Base-by-base conservation (phyloP, 1,139 yeast species). In the Debaryomyces sp. region DNA sequence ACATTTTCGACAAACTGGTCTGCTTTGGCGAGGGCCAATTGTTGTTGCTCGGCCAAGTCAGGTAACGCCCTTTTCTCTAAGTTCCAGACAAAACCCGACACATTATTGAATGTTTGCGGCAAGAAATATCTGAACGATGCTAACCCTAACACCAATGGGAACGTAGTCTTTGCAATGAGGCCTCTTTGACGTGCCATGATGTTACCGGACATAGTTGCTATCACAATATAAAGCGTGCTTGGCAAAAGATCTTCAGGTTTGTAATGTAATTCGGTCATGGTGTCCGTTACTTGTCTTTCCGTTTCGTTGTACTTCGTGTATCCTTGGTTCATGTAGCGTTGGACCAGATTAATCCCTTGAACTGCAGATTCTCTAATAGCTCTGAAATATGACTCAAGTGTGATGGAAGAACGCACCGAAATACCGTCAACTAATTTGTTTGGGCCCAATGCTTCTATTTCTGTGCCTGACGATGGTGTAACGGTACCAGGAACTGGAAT, bases 151-250 rank as follows among this genome's bases (percentile, higher is more conserved):
- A 77, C 68, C 3, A 87, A 51, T 2, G 98, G 98, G 10, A 84
- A 75, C 0, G 81, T 54, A 4, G 79, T 70, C 59, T 86, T 84
- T 13, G 89, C 65, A 4, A 86, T 47, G 12, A 87, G 51, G 43
- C 84, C 81, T 52, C 89, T 79, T 59, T 85, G 85, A 62, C 96
- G 89, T 3, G 96, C 83, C 45, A 88, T 64, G 44, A 94, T 84
- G 26, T 89, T 81, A 46, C 97, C 98, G 4, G 95, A 74, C 58
- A 92, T 78, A 2, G 85, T 78, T n/a, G 92, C 94, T 38, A 91
- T 82, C 10, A 82, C 62, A 24, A 89, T 76, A 61, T 89, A 91
- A 24, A 89, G 70, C 5, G 86, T 70, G 51, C 89, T 90, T 9
- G 97, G 96, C 42, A 88, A 73, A 46, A 92, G 69, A 51, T 84